A percentile compares a stretch with the other conserved stretches of the same genome.
Evolutionary conservation across 2,329 filamentous ascomycete species (phyloP).

Genomic region (Biscogniauxia sp.): DNA sequence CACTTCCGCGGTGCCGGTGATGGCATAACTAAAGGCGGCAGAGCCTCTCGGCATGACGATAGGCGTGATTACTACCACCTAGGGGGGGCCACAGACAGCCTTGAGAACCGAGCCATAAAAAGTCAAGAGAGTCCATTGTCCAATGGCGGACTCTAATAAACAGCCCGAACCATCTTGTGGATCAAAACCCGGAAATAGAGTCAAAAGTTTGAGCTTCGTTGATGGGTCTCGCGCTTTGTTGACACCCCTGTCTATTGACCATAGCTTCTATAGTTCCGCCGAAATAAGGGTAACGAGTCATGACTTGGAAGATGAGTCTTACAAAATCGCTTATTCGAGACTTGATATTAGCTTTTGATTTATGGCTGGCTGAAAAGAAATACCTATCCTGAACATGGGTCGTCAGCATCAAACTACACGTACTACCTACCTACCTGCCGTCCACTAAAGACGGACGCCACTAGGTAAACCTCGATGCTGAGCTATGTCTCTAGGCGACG

Average conservation of each 20-base stretch:
- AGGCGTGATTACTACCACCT: background rate
- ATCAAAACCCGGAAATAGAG: background rate
- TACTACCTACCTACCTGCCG: no score
- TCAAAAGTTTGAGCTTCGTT: slow-evolving; percentile 1
- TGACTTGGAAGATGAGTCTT: background rate
- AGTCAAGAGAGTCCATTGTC: slow-evolving; percentile 1
- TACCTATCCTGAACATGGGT: no score
- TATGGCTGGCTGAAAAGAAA: no score
- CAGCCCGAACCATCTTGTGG: background rate
- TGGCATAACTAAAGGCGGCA: background rate
- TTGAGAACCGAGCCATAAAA: background rate
- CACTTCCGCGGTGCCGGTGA: background rate
- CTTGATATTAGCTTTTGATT: no score
- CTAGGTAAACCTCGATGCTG: no score
- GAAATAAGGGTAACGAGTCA: background rate
- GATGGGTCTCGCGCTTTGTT: background rate
- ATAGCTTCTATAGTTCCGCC: background rate
- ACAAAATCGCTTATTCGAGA: background rate
- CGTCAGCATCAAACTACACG: no score
- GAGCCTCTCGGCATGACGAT: background rate
- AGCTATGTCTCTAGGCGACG: background rate
- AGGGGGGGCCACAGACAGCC: background rate
- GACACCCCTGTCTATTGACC: background rate
- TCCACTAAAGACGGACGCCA: no score
- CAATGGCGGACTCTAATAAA: background rate